Evolutionary conservation across 768 basidiomycete species (phyloP).

Genomic region (Russula lepida): DNA sequence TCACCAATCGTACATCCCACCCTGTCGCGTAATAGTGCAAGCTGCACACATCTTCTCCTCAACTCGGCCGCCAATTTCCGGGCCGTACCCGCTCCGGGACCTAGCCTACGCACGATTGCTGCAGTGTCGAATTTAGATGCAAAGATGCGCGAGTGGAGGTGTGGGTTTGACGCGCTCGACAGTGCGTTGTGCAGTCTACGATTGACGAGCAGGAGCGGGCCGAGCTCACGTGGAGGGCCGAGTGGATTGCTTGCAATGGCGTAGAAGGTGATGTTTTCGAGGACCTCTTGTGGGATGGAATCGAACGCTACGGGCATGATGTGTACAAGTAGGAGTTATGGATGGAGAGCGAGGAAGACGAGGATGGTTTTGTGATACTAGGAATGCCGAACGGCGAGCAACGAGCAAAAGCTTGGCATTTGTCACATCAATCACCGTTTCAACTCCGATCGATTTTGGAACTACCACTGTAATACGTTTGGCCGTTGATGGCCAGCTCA

Average conservation of each 20-base stretch:
- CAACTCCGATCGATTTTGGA: constrained; percentile 8
- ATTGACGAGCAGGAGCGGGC: constrained; percentile 47
- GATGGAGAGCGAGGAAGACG: neutral
- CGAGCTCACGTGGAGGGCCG: constrained; percentile 53
- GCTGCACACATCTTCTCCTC: constrained; percentile 45
- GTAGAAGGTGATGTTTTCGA: constrained; percentile 71
- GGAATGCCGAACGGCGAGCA: neutral
- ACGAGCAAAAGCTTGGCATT: neutral
- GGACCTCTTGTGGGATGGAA: constrained; percentile 62
- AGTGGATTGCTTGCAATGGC: constrained; percentile 37
- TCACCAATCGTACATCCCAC: constrained; percentile 29
- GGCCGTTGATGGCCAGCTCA: neutral
- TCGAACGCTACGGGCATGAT: constrained; percentile 30
- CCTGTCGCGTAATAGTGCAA: constrained; percentile 48
- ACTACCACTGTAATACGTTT: neutral
- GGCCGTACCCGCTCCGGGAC: constrained; percentile 33
- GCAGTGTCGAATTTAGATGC: constrained; percentile 54
- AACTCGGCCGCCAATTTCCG: constrained; percentile 52
- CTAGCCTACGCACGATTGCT: constrained; percentile 43
- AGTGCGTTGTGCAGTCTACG: constrained; percentile 41
- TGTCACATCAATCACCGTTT: constrained; percentile 4
- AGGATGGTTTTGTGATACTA: neutral
- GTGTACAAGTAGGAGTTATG: neutral
- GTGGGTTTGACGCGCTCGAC: constrained; percentile 47
- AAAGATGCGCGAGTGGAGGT: constrained; percentile 69